Percentiles rank a stretch among this genome's conserved stretches.
phyloP scores from a whole-genome alignment of 192 early-diverging fungal species.

The Coemansia sp. region DNA sequence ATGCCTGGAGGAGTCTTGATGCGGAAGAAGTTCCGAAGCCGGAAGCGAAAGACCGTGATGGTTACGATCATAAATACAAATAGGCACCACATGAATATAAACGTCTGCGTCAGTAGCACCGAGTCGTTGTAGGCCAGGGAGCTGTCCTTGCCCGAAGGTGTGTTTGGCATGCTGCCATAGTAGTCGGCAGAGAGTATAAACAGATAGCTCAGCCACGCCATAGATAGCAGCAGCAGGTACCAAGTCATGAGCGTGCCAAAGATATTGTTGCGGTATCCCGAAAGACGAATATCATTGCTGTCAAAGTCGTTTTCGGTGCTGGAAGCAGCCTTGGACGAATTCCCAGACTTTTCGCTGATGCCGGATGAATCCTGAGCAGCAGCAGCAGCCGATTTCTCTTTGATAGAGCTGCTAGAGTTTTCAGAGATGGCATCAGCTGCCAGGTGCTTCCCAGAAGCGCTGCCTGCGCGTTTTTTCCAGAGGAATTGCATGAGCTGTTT shows the following conservation, averaged over 20 bases:
- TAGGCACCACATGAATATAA: conserved; percentile 55
- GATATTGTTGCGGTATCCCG: conserved; percentile 47
- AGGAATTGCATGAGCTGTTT: conserved; percentile 5
- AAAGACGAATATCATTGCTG: conserved; percentile 36
- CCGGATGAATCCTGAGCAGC: conserved; percentile 4
- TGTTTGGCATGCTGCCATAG: conserved; percentile 28
- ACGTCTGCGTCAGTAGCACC: conserved; percentile 43
- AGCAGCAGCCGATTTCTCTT: not conserved
- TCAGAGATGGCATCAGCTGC: conserved; percentile 3
- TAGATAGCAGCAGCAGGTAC: conserved; percentile 36
- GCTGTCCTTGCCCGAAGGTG: conserved; percentile 13
- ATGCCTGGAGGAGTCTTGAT: conserved; percentile 43
- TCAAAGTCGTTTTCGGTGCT: conserved; percentile 15
- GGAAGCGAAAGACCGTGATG: conserved; percentile 28
- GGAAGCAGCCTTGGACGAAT: not conserved
- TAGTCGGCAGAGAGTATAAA: conserved; percentile 50
- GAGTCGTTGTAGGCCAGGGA: conserved; percentile 35
- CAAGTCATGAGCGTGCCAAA: conserved; percentile 43
- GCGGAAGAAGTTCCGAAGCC: conserved; percentile 56
- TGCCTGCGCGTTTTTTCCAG: not conserved
- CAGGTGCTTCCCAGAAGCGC: not conserved
- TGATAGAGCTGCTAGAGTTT: not conserved
- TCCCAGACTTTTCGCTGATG: conserved; percentile 8
- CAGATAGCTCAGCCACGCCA: conserved; percentile 42
- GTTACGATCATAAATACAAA: conserved; percentile 48